Conservation (phyloP, 164 flowering plant genomes). For the Paratinospora sagittata region DNA sequence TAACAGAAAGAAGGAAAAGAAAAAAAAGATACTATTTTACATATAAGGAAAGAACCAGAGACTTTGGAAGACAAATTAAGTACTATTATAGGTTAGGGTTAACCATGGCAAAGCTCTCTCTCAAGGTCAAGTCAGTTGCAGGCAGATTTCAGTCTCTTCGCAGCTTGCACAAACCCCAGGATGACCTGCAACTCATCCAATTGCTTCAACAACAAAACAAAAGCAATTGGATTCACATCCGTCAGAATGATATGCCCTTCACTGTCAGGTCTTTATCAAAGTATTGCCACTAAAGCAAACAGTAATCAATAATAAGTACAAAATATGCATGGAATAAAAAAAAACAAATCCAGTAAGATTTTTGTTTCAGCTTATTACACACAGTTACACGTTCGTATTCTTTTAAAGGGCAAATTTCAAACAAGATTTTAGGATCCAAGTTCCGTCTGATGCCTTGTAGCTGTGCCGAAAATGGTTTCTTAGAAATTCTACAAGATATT, state of each 20-base stretch:
- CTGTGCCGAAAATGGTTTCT: too few relatives aligned
- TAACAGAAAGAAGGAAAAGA: conserved; percentile 8
- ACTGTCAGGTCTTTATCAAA: too few relatives aligned
- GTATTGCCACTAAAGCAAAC: too few relatives aligned
- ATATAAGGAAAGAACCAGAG: conserved; percentile 25
- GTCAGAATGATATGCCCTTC: background rate
- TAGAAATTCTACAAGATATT: too few relatives aligned
- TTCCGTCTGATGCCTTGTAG: too few relatives aligned
- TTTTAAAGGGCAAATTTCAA: too few relatives aligned
- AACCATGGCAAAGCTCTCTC: conserved; percentile 14
- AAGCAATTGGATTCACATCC: conserved; percentile 18
- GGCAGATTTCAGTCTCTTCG: conserved; percentile 73
- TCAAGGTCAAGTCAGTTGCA: conserved; percentile 44
- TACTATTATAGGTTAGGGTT: conserved; percentile 37
- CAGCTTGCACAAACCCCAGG: conserved; percentile 73
- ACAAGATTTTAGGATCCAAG: too few relatives aligned
- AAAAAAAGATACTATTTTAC: conserved; percentile 34
- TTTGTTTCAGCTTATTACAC: too few relatives aligned
- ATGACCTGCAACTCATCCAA: conserved; percentile 98
- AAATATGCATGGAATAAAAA: too few relatives aligned
- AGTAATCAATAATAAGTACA: too few relatives aligned
- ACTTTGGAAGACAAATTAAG: conserved; percentile 20
- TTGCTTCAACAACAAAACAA: conserved; percentile 45
- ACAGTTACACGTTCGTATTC: too few relatives aligned
- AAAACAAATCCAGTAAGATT: too few relatives aligned